phyloP scores from a whole-genome alignment of 495 filamentous ascomycete genomes.

The Neurospora cerealis region DNA sequence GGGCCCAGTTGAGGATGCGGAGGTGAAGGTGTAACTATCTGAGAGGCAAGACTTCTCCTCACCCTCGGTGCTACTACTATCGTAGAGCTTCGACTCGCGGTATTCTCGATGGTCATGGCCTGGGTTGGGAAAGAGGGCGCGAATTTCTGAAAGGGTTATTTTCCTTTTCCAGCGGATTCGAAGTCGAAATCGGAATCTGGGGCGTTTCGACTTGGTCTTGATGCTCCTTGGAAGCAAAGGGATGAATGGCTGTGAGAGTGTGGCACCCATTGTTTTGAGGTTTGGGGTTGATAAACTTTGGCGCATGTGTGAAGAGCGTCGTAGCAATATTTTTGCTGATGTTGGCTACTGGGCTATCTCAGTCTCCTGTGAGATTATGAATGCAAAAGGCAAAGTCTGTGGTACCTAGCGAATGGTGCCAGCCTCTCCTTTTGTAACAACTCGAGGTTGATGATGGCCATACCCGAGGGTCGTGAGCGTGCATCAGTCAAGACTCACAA shows the following conservation, averaged over 20 bases:
- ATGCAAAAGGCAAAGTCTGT: not conserved
- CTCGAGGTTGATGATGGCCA: not conserved
- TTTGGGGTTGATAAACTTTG: not conserved
- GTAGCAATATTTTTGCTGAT: too few species aligned
- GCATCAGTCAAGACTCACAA: not conserved
- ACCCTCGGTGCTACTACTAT: not conserved
- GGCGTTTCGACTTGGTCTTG: not conserved
- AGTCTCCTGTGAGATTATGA: too few species aligned
- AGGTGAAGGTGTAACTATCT: not conserved
- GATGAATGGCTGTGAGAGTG: not conserved
- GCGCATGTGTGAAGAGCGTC: not conserved
- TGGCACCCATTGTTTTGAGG: not conserved
- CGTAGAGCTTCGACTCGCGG: not conserved
- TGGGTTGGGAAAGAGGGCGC: not conserved
- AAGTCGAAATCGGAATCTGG: not conserved
- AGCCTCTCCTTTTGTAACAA: not conserved
- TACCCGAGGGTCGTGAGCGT: accelerated
- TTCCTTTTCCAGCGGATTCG: not conserved
- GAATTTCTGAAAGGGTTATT: not conserved
- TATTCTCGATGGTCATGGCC: not conserved
- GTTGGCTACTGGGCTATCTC: too few species aligned
- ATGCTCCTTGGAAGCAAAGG: not conserved
- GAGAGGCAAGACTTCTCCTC: not conserved
- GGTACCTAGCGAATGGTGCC: not conserved
- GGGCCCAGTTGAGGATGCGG: not conserved